Percentiles rank a stretch among this genome's conserved stretches.
Conservation (phyloP, 2,329 filamentous ascomycete genomes). For the Knufia petricola region DNA sequence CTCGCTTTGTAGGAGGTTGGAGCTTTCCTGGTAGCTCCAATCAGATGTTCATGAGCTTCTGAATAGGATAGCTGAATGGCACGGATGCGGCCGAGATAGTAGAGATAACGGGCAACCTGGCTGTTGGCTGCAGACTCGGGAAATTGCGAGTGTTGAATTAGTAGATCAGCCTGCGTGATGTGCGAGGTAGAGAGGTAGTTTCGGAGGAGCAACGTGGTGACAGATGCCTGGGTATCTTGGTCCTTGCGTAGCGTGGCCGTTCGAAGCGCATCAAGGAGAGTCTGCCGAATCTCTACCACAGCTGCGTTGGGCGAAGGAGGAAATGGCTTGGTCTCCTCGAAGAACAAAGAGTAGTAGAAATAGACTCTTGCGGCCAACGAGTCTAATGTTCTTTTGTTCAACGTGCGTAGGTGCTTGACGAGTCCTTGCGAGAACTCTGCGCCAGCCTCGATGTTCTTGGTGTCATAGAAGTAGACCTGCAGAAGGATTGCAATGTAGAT, state of each 20-base stretch:
- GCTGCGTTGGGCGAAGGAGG: slow-evolving; percentile 83
- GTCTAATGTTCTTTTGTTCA: slow-evolving; percentile 91
- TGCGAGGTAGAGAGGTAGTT: slow-evolving; percentile 95
- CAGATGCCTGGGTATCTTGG: slow-evolving; percentile 89
- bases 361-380: slow-evolving; percentile 90
- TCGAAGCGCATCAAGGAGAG: slow-evolving; percentile 75
- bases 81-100: slow-evolving; percentile 92
- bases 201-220: slow-evolving; percentile 86
- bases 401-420: slow-evolving; percentile 70
- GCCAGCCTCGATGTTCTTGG: slow-evolving; percentile 69
- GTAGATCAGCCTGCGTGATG: slow-evolving; percentile 89
- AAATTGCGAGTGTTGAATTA: slow-evolving; percentile 93
- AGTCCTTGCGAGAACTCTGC: slow-evolving; percentile 75
- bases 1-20: slow-evolving; percentile 80
- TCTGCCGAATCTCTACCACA: slow-evolving; percentile 75
- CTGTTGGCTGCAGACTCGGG: slow-evolving; percentile 92
- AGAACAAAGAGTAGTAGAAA: slow-evolving; percentile 96
- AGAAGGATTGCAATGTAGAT: slow-evolving; percentile 78
- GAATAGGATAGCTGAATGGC: slow-evolving; percentile 96
- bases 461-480: slow-evolving; percentile 82
- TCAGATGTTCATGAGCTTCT: slow-evolving; percentile 88
- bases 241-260: slow-evolving; percentile 97
- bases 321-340: slow-evolving; percentile 77
- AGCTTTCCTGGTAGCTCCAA: slow-evolving; percentile 87
- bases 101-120: slow-evolving; percentile 92